Conservation (phyloP, 1,284 basidiomycete species). For the Cryptococcus sp. region DNA sequence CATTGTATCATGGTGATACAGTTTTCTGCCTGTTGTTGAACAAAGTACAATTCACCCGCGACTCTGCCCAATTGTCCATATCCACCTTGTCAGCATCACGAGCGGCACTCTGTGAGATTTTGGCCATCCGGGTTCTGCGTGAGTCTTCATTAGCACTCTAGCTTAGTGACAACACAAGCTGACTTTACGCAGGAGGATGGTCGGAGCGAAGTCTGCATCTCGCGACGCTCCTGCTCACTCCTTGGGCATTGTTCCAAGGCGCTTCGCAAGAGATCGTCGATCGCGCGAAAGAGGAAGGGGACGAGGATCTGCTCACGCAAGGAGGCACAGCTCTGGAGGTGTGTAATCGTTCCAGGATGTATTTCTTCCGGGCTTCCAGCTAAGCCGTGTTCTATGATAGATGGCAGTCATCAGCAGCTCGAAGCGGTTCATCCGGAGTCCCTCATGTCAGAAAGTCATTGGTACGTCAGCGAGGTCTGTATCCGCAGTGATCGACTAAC, state of each 20-base stretch:
- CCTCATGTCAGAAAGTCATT: conserved; percentile 84
- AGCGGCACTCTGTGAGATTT: conserved; percentile 81
- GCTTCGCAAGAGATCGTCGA: conserved; percentile 67
- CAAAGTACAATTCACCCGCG: conserved; percentile 78
- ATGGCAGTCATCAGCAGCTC: conserved; percentile 83
- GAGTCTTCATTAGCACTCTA: conserved; percentile 31
- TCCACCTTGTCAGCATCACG: conserved; percentile 70
- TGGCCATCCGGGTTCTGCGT: conserved; percentile 78
- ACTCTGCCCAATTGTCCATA: conserved; percentile 60
- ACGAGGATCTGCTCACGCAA: conserved; percentile 69
- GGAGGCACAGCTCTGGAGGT: conserved; percentile 84
- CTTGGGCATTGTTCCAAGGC: conserved; percentile 82
- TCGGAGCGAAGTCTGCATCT: conserved; percentile 75
- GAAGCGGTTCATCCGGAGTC: conserved; percentile 82
- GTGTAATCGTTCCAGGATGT: conserved; percentile 1
- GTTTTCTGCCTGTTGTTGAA: conserved; percentile 89
- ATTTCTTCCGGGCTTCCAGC: not conserved
- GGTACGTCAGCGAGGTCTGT: conserved; percentile 42
- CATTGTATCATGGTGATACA: conserved; percentile 10
- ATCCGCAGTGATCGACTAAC: conserved; percentile 9
- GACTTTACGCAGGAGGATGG: conserved; percentile 57
- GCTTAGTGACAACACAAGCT: too few relatives aligned
- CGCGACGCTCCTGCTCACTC: conserved; percentile 76
- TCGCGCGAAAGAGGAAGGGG: conserved; percentile 65
- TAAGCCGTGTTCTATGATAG: conserved; percentile 22